phyloP scores from a whole-genome alignment of 805 yeast genomes.

The Starmerella vaccinii region DNA sequence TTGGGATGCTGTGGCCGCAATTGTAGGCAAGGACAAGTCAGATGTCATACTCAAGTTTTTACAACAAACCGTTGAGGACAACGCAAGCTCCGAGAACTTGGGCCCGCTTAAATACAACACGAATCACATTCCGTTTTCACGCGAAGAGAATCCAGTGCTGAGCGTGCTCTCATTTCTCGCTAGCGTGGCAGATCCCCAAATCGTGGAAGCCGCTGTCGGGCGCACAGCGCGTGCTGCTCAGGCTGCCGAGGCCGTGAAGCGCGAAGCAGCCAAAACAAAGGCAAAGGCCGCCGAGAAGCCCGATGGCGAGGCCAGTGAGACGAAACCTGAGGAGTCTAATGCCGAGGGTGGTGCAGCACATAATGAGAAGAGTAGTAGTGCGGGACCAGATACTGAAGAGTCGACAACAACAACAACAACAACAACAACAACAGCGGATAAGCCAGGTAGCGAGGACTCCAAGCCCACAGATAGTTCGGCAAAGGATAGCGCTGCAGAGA shows the following conservation, averaged over 20 bases:
- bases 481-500: too few species aligned
- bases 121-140: conserved; percentile 64
- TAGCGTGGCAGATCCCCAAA: conserved; percentile 73
- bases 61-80: conserved; percentile 65
- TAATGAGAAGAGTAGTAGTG: too few species aligned
- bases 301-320: conserved; percentile 1
- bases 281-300: background rate
- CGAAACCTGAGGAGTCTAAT: background rate
- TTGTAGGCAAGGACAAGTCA: conserved; percentile 53
- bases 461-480: too few species aligned
- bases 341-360: too few species aligned
- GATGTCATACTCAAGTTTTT: conserved; percentile 73
- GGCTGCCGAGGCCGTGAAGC: background rate
- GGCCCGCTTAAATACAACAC: conserved; percentile 77
- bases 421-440: too few species aligned
- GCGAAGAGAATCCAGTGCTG: conserved; percentile 86
- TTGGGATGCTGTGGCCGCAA: conserved; percentile 67
- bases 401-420: too few species aligned
- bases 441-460: too few species aligned
- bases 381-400: too few species aligned
- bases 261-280: conserved; percentile 3
- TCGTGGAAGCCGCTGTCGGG: conserved; percentile 69
- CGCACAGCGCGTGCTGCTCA: conserved; percentile 10
- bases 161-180: conserved; percentile 85
- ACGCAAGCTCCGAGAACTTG: conserved; percentile 45